Conservation (phyloP, 2,329 filamentous ascomycete genomes). For the Trichoderma koningiopsis region DNA sequence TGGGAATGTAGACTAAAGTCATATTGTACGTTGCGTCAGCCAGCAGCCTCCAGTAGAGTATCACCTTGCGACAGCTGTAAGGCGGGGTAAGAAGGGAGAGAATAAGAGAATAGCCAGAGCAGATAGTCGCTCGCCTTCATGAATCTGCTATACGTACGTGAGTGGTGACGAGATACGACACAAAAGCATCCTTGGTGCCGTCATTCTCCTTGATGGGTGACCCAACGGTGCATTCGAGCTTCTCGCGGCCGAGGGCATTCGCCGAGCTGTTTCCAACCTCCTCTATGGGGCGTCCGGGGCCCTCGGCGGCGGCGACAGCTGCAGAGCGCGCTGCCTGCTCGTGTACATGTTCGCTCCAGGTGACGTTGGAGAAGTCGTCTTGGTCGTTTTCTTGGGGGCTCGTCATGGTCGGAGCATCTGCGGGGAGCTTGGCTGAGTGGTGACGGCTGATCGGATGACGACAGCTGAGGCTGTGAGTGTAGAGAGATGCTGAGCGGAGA, state of each 20-base stretch:
- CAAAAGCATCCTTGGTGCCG: slow-evolving; percentile 93
- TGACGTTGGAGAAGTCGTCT: slow-evolving; percentile 80
- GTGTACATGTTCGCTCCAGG: slow-evolving; percentile 67
- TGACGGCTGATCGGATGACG: background rate
- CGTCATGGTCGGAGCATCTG: slow-evolving; percentile 26
- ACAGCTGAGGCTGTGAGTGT: background rate
- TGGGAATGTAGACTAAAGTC: slow-evolving; percentile 80
- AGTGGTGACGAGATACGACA: slow-evolving; percentile 93
- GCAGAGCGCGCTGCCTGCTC: slow-evolving; percentile 40
- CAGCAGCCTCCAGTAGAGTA: background rate
- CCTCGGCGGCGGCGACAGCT: slow-evolving; percentile 31
- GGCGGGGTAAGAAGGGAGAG: slow-evolving; percentile 3
- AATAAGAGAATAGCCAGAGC: background rate
- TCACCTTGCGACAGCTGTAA: background rate
- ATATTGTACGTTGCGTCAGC: background rate
- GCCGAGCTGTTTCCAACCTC: slow-evolving; percentile 53
- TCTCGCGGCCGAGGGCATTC: slow-evolving; percentile 67
- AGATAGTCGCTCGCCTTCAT: background rate
- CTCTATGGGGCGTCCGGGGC: slow-evolving; percentile 42
- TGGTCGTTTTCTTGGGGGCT: slow-evolving; percentile 47
- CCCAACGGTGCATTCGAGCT: slow-evolving; percentile 80
- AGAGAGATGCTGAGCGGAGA: background rate
- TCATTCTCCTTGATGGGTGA: slow-evolving; percentile 93
- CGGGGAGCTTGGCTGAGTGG: background rate
- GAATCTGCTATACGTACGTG: slow-evolving; percentile 58